Base-by-base conservation (phyloP, 495 filamentous ascomycete species). In the Lasiosphaeria hispida region DNA sequence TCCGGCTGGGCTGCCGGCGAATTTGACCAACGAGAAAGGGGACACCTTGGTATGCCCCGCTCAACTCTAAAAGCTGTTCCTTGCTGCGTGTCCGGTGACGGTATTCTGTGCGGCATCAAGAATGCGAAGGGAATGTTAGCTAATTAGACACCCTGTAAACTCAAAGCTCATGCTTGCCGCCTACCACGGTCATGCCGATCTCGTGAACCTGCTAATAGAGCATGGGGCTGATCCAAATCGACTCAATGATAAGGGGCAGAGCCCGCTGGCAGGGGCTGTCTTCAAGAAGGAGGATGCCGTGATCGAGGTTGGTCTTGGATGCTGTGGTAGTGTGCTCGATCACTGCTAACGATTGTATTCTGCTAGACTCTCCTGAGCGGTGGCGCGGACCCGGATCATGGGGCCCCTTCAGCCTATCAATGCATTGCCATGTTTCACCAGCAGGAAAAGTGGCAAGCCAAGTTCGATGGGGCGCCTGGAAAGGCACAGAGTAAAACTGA, bases 11-110 rank as follows among this genome's bases (percentile, higher is more conserved):
- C 63, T 84, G 10, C 78, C 78, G 4, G 66, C 79, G 13, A 82
- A 80, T 52, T 55, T 83, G 71, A 83, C 77, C 14, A 83, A 84
- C 51, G 79, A 81, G 23, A 81, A 82, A 51, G 81, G 81, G 8
- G 80, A 84, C 59, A 80, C 71, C 17, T 62, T 83, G 59, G 79
- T 81, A 73, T 4, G 47, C 30, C 8, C 9, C 30, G 10, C 23
- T 30, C 23, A 30, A 30, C 2, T 30, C 23, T 5, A 2, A 30
- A 30, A 5, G 5, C 2, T 30, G 23, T 5, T 30, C 23, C 23
- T 5, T 5, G 2, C 23, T 30, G 23, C 23, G 23, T 30, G 23
- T 5, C 5, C 23, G 23, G 23, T 49, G 73, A 60, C 43, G 13
- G 36, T 23, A 10, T 15, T 53, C 11, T 52, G 37, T 10, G 30